A percentile compares a stretch with the other conserved stretches of the same genome.
Conservation (phyloP, 108 stramenopile genomes). For the Skeletonema costatum region DNA sequence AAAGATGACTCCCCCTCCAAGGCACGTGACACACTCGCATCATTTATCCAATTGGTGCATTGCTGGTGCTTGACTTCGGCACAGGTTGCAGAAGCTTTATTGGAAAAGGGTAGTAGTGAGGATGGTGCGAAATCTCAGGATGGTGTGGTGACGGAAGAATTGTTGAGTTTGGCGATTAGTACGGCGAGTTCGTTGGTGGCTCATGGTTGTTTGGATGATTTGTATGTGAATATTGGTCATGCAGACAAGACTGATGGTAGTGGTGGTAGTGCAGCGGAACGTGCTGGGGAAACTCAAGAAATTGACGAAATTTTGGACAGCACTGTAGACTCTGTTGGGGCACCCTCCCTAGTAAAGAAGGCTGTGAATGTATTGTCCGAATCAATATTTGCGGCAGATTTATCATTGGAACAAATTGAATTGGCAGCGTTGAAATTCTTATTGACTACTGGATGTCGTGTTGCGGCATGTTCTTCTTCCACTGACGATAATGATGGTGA, state of each 20-base stretch:
- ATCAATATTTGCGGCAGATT: constrained; percentile 67
- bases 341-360: constrained; percentile 29
- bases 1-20: constrained; percentile 59
- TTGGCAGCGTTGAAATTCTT: constrained; percentile 81
- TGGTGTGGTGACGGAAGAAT: constrained; percentile 20
- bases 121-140: not conserved
- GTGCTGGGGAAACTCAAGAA: not conserved
- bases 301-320: constrained; percentile 14
- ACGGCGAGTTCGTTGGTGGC: constrained; percentile 69
- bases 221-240: constrained; percentile 43
- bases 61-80: constrained; percentile 71
- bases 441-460: constrained; percentile 72
- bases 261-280: not conserved
- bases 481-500: not conserved
- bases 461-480: not conserved
- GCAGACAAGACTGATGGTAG: not conserved
- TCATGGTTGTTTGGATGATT: constrained; percentile 81
- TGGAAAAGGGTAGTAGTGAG: not conserved
- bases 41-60: constrained; percentile 61
- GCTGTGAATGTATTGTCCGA: constrained; percentile 66
- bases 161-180: constrained; percentile 60
- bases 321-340: constrained; percentile 4
- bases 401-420: constrained; percentile 61
- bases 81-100: constrained; percentile 21
- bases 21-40: constrained; percentile 52